These are phyloP conservation scores for Mycena alexandri DNA, from an alignment of 768 basidiomycete genomes.

Conservation along the genomic window DNA sequence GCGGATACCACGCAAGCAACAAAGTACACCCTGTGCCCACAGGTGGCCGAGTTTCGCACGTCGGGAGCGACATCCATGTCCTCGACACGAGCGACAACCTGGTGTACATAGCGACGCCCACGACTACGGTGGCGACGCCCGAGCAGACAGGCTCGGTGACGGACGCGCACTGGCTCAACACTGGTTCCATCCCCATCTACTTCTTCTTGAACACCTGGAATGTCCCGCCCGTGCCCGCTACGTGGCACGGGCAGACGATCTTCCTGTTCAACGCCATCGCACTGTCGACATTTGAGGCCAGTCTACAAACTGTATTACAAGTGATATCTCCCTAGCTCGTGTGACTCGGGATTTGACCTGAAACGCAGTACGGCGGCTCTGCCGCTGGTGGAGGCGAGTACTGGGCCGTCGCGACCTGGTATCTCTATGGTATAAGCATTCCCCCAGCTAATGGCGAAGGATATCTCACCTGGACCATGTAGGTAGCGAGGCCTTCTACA, in stretches of 20 bases:
- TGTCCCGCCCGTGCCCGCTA: slow-evolving; percentile 40
- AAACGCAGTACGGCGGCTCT: slow-evolving; percentile 40
- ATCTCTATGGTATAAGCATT: too few species aligned
- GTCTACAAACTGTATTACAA: slow-evolving; percentile 32
- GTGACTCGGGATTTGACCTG: too few species aligned
- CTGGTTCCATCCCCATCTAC: slow-evolving; percentile 30
- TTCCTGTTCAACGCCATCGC: slow-evolving; percentile 42
- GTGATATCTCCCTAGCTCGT: not conserved
- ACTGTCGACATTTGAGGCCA: slow-evolving; percentile 19
- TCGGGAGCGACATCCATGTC: slow-evolving; percentile 34
- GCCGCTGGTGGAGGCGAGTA: slow-evolving; percentile 42
- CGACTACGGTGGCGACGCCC: not conserved
- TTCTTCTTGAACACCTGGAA: slow-evolving; percentile 38
- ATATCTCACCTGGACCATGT: too few species aligned
- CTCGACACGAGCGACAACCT: slow-evolving; percentile 8
- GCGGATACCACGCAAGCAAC: slow-evolving; percentile 31
- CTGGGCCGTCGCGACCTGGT: slow-evolving; percentile 44
- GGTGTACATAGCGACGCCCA: not conserved
- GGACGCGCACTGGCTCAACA: slow-evolving; percentile 29
- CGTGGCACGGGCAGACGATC: slow-evolving; percentile 37
- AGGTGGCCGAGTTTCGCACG: slow-evolving; percentile 36
- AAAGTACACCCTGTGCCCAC: slow-evolving; percentile 37
- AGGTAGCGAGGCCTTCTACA: too few species aligned
- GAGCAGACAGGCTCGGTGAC: slow-evolving; percentile 13
- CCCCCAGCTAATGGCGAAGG: too few species aligned